phyloP scores from a whole-genome alignment of 2,329 filamentous ascomycete species.

The Penicillium sp. region DNA sequence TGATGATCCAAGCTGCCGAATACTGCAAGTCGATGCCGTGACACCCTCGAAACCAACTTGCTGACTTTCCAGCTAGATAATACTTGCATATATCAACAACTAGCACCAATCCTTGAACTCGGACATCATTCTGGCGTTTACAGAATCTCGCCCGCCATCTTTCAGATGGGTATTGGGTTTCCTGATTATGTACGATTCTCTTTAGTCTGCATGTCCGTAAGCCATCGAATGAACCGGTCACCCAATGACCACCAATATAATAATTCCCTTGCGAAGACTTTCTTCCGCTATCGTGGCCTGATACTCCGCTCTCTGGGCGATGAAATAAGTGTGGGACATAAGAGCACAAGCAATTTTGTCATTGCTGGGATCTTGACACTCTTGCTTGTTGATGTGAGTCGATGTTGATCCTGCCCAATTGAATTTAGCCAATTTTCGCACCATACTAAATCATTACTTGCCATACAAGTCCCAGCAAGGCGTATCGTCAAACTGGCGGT shows the following conservation, averaged over 20 bases:
- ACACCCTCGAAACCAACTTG: not conserved
- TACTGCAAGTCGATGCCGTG: constrained; percentile 26
- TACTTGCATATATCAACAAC: constrained; percentile 28
- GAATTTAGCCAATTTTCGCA: not conserved
- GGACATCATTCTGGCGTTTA: constrained; percentile 26
- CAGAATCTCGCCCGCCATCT: constrained; percentile 19
- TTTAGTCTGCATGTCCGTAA: constrained; percentile 31
- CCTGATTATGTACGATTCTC: constrained; percentile 28
- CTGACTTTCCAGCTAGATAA: constrained; percentile 23
- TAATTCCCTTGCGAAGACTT: constrained; percentile 22
- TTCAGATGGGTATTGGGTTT: constrained; percentile 16
- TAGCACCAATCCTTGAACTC: constrained; percentile 20
- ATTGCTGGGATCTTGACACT: constrained; percentile 32
- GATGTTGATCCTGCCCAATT: too few relatives aligned
- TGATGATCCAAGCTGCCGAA: constrained; percentile 24
- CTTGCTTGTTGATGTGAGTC: constrained; percentile 31
- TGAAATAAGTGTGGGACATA: constrained; percentile 20
- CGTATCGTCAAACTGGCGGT: constrained; percentile 30
- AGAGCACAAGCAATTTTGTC: constrained; percentile 21
- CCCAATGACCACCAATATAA: constrained; percentile 16
- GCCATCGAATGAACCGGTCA: constrained; percentile 30
- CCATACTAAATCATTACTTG: not conserved
- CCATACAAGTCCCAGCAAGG: constrained; percentile 27
- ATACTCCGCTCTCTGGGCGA: constrained; percentile 29
- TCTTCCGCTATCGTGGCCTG: constrained; percentile 28